Percentiles rank a stretch among this genome's conserved stretches.
phyloP scores from a whole-genome alignment of 1,284 basidiomycete genomes.

The Meira nashicola region DNA sequence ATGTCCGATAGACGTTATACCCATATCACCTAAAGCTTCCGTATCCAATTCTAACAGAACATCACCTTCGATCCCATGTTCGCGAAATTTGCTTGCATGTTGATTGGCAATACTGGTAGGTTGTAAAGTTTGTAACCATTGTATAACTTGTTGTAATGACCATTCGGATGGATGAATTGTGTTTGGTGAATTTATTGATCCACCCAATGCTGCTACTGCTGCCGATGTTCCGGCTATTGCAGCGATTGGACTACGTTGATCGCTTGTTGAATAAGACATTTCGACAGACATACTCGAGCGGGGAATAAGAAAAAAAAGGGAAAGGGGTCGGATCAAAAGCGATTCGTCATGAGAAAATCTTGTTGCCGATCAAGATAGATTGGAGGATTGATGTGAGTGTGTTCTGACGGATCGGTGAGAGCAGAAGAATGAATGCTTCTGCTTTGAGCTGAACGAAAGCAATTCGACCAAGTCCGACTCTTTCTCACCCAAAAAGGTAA shows the following conservation, averaged over 20 bases:
- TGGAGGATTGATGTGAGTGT: too few species aligned
- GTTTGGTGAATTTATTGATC: conserved; percentile 1
- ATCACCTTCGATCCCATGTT: conserved; percentile 49
- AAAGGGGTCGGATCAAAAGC: neutral
- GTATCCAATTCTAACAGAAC: conserved; percentile 48
- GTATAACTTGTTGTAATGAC: neutral
- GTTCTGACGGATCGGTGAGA: too few species aligned
- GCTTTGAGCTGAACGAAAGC: too few species aligned
- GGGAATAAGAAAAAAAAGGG: neutral
- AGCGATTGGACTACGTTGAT: neutral
- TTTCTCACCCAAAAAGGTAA: too few species aligned
- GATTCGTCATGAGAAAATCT: too few species aligned
- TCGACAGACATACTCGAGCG: neutral
- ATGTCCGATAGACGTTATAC: conserved; percentile 45
- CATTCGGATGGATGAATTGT: conserved; percentile 9
- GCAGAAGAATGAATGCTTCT: too few species aligned
- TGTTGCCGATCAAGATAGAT: too few species aligned
- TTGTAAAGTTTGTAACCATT: neutral
- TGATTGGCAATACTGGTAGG: neutral
- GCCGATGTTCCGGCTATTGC: conserved; percentile 13
- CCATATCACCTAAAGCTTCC: conserved; percentile 45
- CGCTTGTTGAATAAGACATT: neutral
- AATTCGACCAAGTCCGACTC: too few species aligned
- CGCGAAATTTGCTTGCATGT: conserved; percentile 11
- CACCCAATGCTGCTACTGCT: conserved; percentile 6